These are phyloP conservation scores for Eimeria falciformis DNA, from an alignment of 169 alveolate species.

Conservation along the genomic window DNA sequence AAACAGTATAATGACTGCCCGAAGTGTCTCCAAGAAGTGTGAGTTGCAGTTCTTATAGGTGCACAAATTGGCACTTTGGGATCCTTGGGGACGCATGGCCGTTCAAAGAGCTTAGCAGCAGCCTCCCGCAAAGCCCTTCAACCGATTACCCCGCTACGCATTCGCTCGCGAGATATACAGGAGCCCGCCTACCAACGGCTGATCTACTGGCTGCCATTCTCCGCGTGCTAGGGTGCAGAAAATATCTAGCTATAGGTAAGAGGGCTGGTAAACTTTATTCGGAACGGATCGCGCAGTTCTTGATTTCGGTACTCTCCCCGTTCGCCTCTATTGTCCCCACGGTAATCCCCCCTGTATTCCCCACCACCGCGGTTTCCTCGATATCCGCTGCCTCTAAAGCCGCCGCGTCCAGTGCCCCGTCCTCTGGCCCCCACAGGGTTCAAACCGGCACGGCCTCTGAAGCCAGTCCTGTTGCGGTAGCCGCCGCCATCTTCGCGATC, in stretches of 20 bases:
- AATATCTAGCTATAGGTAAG: constrained; percentile 5
- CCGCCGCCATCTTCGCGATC: constrained; percentile 30
- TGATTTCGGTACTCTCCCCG: not conserved
- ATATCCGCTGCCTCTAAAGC: constrained; percentile 16
- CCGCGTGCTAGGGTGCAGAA: no score
- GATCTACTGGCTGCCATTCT: no score
- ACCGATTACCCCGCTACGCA: no score
- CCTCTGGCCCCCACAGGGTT: constrained; percentile 50
- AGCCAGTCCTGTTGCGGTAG: constrained; percentile 52
- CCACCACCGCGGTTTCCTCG: constrained; percentile 13
- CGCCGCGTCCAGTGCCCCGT: not conserved
- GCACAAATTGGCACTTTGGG: no score
- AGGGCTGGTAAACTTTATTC: constrained; percentile 33
- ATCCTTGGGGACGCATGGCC: no score
- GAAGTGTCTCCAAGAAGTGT: no score
- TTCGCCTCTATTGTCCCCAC: constrained; percentile 29
- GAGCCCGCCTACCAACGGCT: no score
- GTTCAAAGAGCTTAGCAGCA: no score
- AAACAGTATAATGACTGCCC: no score
- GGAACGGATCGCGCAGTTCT: constrained; percentile 38
- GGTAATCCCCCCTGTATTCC: constrained; percentile 43
- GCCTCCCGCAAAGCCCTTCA: no score
- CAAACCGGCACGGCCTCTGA: constrained; percentile 38
- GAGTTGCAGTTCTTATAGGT: no score
- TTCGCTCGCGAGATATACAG: no score